Conservation (phyloP, 2,329 filamentous ascomycete genomes). For the Beauveria caledonica region DNA sequence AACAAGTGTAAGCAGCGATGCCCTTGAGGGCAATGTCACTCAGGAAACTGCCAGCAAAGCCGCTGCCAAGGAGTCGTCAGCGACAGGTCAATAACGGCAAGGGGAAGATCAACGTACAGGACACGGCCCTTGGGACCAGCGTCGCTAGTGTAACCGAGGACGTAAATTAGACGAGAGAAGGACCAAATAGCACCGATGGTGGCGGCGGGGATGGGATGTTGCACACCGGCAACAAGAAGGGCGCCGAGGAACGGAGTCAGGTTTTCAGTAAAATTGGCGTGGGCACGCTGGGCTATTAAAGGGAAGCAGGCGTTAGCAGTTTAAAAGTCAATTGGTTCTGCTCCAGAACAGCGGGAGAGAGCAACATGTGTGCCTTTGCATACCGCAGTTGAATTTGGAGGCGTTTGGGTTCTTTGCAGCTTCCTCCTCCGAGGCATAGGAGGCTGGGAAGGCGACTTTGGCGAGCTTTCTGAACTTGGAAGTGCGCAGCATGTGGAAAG, state of each 20-base stretch:
- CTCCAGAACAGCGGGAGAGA: not conserved
- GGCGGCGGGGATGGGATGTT: constrained; percentile 43
- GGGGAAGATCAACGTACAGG: constrained; percentile 22
- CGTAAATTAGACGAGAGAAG: constrained; percentile 44
- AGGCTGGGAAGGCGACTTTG: constrained; percentile 47
- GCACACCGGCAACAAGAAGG: constrained; percentile 48
- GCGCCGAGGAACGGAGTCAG: constrained; percentile 42
- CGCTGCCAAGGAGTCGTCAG: constrained; percentile 22
- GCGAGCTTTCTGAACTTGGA: constrained; percentile 41
- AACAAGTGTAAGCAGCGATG: constrained; percentile 34
- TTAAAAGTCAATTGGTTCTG: not conserved
- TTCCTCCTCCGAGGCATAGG: constrained; percentile 47
- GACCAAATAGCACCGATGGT: constrained; percentile 44
- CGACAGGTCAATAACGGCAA: not conserved
- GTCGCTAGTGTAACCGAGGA: constrained; percentile 42
- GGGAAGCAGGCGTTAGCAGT: not conserved
- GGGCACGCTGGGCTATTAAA: not conserved
- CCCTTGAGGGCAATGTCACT: constrained; percentile 32
- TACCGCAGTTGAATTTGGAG: constrained; percentile 55
- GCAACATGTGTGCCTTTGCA: constrained; percentile 16
- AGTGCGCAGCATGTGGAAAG: constrained; percentile 41
- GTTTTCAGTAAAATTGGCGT: constrained; percentile 43
- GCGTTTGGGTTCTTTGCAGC: constrained; percentile 46
- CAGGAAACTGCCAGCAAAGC: constrained; percentile 27
- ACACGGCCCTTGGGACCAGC: constrained; percentile 37